phyloP scores from a whole-genome alignment of 116 monocot genomes.

The Dioscorea cayenensis region DNA sequence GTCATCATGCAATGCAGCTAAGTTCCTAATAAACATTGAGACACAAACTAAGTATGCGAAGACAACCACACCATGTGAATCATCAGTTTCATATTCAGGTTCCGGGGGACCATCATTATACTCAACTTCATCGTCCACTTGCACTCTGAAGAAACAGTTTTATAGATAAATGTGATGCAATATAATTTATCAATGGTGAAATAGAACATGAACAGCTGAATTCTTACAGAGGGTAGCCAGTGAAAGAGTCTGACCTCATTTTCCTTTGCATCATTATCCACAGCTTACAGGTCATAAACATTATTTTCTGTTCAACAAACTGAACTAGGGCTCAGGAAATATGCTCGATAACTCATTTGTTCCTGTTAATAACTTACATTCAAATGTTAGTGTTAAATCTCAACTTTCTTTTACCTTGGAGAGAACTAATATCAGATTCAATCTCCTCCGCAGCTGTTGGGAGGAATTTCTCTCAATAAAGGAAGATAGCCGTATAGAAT shows the following conservation, averaged over 20 bases:
- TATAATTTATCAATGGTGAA: background rate
- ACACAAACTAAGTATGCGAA: background rate
- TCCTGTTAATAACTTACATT: background rate
- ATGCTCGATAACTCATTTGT: background rate
- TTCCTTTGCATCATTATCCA: conserved; percentile 25
- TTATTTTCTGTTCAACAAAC: conserved; percentile 30
- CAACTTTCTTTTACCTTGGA: conserved; percentile 33
- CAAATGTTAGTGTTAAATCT: background rate
- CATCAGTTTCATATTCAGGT: conserved; percentile 69
- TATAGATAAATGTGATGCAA: background rate
- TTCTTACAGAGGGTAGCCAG: conserved; percentile 54
- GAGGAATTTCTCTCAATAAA: conserved; percentile 51
- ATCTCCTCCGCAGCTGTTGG: conserved; percentile 67
- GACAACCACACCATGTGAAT: conserved; percentile 69
- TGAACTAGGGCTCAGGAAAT: background rate
- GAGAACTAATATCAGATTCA: conserved; percentile 45
- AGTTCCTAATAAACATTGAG: background rate
- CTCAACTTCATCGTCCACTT: conserved; percentile 52
- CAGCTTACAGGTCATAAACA: conserved; percentile 80
- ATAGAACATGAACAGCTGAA: background rate
- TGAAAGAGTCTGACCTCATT: conserved; percentile 15
- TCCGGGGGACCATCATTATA: conserved; percentile 28
- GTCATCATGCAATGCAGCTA: background rate
- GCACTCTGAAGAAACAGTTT: conserved; percentile 37
- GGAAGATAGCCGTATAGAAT: conserved; percentile 76